A percentile compares a stretch with the other conserved stretches of the same genome.
phyloP scores from a whole-genome alignment of 768 basidiomycete genomes.

The Fistulinella prunicolor region DNA sequence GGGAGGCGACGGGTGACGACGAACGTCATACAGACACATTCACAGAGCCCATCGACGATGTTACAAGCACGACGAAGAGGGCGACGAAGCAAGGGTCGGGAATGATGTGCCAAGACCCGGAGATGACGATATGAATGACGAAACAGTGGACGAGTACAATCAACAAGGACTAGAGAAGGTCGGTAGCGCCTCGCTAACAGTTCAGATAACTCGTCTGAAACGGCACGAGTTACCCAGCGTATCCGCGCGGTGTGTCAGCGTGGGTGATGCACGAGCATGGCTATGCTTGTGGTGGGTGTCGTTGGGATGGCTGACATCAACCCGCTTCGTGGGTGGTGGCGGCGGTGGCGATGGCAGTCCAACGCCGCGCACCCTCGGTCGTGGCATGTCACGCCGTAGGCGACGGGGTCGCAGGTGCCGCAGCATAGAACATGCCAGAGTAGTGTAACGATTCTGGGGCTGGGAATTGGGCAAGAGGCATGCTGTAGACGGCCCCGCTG shows the following conservation, averaged over 20 bases:
- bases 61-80: too few species aligned
- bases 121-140: too few species aligned
- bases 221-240: too few species aligned
- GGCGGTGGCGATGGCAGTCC: constrained; percentile 43
- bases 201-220: too few species aligned
- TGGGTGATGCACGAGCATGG: constrained; percentile 65
- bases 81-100: too few species aligned
- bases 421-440: constrained; percentile 79
- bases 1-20: too few species aligned
- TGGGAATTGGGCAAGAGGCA: constrained; percentile 78
- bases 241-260: constrained; percentile 75
- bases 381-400: constrained; percentile 60
- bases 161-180: too few species aligned
- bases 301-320: constrained; percentile 24
- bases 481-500: constrained; percentile 74
- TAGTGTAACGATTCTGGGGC: constrained; percentile 80
- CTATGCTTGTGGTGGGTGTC: constrained; percentile 29
- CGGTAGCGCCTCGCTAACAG: too few species aligned
- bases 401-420: constrained; percentile 42
- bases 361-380: constrained; percentile 63
- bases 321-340: constrained; percentile 24
- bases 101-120: too few species aligned
- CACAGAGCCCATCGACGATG: too few species aligned
- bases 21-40: too few species aligned
- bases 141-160: too few species aligned